Evolutionary conservation across 331 rosid genomes (phyloP), one percentile per base, ranked within the genome.

Genomic region (Quercus tomentella): DNA sequence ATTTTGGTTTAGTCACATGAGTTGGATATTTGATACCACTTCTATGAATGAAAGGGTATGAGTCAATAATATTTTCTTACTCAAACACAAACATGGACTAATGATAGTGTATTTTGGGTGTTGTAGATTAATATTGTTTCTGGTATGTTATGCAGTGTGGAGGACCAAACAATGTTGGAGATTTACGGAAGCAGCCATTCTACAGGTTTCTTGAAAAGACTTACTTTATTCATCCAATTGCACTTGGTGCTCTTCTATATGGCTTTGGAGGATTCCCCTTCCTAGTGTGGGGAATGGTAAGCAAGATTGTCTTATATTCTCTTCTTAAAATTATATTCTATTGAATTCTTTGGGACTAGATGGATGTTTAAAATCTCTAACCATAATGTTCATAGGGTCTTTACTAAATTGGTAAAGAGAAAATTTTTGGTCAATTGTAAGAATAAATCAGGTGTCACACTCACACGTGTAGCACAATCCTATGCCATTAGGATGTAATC

Each of bases 221-320:
- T 69, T 94, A 94, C 82, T 66, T 89, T 67, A 71, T 85, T 63
- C 97, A 94, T 62, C 95, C 91, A 14, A 56, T 92, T 86, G 91
- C 89, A 80, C 84, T 94, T 76, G 98, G 89, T 73, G 81, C 76
- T 74, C 81, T 94, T 74, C 87, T 94, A 17, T 89, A 85, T 86
- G 89, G 85, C 12, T 6, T 87, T 12, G 98, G 97, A 80, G 98
- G 98, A 51, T 82, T 92, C 82, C 95, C 97, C 67, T 94, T 88
- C 79, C 75, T 92, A 51, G 95, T 89, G 14, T 94, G 98, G 97
- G 97, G 97, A 81, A 86, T 92, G 98, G 97, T 94, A 86, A 72
- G 73, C 0, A 41, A 41, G 33, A 70, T 54, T 70, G 15, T 7
- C 49, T 62, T 25, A 10, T 3, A 35, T 37, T 45, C 22, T 61